These are phyloP conservation scores for Geotrichum cucujoidarum DNA, from an alignment of 1,139 yeast species.

Conservation along the genomic window DNA sequence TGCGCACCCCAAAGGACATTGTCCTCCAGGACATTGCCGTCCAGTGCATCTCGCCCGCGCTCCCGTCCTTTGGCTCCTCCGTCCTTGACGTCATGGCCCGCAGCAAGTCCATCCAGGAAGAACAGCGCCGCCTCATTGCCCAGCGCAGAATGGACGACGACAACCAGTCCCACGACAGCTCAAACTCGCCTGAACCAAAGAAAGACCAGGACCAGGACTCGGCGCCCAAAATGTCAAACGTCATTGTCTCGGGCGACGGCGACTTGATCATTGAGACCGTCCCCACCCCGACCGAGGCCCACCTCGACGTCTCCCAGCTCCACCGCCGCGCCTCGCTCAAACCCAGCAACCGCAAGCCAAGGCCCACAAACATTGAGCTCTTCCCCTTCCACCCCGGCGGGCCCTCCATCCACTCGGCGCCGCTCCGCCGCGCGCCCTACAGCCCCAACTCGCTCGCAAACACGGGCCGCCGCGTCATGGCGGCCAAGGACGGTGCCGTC, in stretches of 20 bases:
- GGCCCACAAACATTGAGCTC: constrained; percentile 14
- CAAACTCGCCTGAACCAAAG: not conserved
- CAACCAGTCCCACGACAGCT: not conserved
- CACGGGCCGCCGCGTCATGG: not conserved
- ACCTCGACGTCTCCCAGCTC: not conserved
- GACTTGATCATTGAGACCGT: constrained; percentile 19
- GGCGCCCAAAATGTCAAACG: not conserved
- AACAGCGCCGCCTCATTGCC: constrained; percentile 37
- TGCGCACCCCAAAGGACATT: constrained; percentile 34
- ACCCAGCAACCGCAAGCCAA: constrained; percentile 10
- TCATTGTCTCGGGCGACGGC: constrained; percentile 18
- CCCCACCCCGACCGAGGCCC: constrained; percentile 18
- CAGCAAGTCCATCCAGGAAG: constrained; percentile 30
- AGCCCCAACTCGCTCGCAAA: constrained; percentile 13
- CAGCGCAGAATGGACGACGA: constrained; percentile 22
- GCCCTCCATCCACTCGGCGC: constrained; percentile 20
- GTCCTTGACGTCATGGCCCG: constrained; percentile 18
- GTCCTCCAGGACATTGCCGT: constrained; percentile 35
- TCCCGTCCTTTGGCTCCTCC: constrained; percentile 30
- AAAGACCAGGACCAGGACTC: not conserved
- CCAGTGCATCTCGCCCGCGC: constrained; percentile 41
- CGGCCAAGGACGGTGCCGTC: not conserved
- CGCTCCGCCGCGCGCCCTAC: constrained; percentile 17
- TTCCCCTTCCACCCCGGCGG: constrained; percentile 9
- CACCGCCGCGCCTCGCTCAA: constrained; percentile 5